These are phyloP conservation scores for Hura crepitans DNA, from an alignment of 441 rosid species.

Conservation along the genomic window DNA sequence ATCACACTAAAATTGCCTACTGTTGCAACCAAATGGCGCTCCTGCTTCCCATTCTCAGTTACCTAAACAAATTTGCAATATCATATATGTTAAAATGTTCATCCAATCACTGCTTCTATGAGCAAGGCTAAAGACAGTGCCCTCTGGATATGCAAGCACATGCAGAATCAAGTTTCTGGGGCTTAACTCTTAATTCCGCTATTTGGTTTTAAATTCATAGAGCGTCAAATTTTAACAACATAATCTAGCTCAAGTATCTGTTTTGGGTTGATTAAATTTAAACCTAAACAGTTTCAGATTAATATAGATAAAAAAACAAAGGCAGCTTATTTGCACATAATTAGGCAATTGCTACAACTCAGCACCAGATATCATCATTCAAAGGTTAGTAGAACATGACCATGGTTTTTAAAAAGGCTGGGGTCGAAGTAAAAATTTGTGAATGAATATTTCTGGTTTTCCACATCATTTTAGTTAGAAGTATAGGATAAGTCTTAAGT, in stretches of 20 bases:
- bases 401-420: neutral
- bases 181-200: neutral
- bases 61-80: slow-evolving; percentile 42
- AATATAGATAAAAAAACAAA: slow-evolving; percentile 5
- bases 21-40: slow-evolving; percentile 95
- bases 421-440: neutral
- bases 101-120: neutral
- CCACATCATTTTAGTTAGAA: neutral
- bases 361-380: neutral
- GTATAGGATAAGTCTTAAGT: neutral
- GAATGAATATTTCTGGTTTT: neutral
- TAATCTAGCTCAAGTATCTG: neutral
- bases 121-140: neutral
- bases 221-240: neutral
- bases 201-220: neutral
- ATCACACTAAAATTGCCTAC: slow-evolving; percentile 94
- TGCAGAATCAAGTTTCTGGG: neutral
- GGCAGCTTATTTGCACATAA: neutral
- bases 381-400: neutral
- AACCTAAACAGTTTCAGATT: neutral
- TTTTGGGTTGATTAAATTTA: neutral
- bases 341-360: neutral
- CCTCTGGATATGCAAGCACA: neutral
- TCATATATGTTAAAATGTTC: neutral
- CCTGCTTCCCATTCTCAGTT: slow-evolving; percentile 90